phyloP scores from a whole-genome alignment of 2,329 filamentous ascomycete species.

The Talaromyces amestolkiae region DNA sequence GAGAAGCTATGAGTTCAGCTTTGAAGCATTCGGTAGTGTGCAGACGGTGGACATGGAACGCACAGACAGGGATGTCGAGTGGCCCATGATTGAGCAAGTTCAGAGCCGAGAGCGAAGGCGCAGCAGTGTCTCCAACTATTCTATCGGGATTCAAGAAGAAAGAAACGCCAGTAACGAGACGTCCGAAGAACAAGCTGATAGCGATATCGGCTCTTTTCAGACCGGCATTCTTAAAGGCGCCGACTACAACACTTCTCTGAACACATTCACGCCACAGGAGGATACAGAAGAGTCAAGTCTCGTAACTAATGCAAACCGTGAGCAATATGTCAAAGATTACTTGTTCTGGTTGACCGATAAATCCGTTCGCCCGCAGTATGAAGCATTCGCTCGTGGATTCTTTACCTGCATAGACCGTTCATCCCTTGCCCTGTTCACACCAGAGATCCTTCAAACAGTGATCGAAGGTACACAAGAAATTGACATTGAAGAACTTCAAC shows the following conservation, averaged over 20 bases:
- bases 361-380: slow-evolving; percentile 72
- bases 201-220: slow-evolving; percentile 16
- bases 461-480: slow-evolving; percentile 83
- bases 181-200: not conserved
- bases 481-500: slow-evolving; percentile 69
- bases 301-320: slow-evolving; percentile 78
- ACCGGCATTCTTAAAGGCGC: slow-evolving; percentile 28
- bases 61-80: slow-evolving; percentile 35
- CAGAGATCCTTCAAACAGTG: slow-evolving; percentile 68
- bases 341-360: slow-evolving; percentile 77
- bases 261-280: slow-evolving; percentile 29
- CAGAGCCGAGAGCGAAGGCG: slow-evolving; percentile 14
- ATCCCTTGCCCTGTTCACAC: slow-evolving; percentile 69
- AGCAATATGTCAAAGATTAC: slow-evolving; percentile 79
- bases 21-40: slow-evolving; percentile 55
- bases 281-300: slow-evolving; percentile 57
- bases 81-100: slow-evolving; percentile 28
- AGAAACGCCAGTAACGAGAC: not conserved
- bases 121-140: slow-evolving; percentile 16
- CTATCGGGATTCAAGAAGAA: not conserved
- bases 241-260: slow-evolving; percentile 25
- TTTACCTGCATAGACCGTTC: slow-evolving; percentile 68
- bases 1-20: slow-evolving; percentile 82
- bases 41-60: slow-evolving; percentile 57
- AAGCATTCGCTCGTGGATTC: slow-evolving; percentile 80